Percentiles rank a stretch among this genome's conserved stretches.
phyloP scores from a whole-genome alignment of 2,329 filamentous ascomycete species.

The Calonectria montana region DNA sequence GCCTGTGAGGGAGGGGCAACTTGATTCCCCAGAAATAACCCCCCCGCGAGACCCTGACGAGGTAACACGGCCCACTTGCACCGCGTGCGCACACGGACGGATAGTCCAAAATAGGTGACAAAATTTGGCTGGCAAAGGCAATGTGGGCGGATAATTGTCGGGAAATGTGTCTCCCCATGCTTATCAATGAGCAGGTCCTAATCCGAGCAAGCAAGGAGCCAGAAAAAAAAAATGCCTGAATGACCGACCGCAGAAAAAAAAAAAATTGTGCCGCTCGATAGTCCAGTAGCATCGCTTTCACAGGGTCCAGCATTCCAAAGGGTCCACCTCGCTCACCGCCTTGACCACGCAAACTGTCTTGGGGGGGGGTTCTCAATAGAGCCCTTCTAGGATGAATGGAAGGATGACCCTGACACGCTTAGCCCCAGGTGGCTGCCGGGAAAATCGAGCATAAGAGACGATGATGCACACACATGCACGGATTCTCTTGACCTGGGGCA shows the following conservation, averaged over 20 bases:
- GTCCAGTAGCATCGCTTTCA: conserved; percentile 38
- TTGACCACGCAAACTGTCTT: conserved; percentile 3
- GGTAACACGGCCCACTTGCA: conserved; percentile 1
- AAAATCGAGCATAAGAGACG: conserved; percentile 17
- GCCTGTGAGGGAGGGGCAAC: conserved; percentile 6
- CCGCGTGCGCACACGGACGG: not conserved
- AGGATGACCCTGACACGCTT: conserved; percentile 9
- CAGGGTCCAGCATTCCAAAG: conserved; percentile 34
- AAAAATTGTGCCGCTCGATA: conserved; percentile 11
- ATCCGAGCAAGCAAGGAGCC: conserved; percentile 5
- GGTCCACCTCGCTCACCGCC: conserved; percentile 20
- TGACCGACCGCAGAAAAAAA: conserved; percentile 18
- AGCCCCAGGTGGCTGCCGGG: conserved; percentile 14
- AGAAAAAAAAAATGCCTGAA: conserved; percentile 10
- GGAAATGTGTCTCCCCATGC: not conserved
- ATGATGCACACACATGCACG: conserved; percentile 16
- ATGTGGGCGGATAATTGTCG: conserved; percentile 9
- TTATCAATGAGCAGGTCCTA: conserved; percentile 1
- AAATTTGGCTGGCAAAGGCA: not conserved
- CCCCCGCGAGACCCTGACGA: conserved; percentile 8
- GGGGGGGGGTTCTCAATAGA: not conserved
- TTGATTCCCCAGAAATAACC: conserved; percentile 9
- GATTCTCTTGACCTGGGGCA: conserved; percentile 3
- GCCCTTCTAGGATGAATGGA: not conserved
- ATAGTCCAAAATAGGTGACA: not conserved